Conservation (phyloP, 306 rosid genomes). For the Pterocarpus macrocarpus region DNA sequence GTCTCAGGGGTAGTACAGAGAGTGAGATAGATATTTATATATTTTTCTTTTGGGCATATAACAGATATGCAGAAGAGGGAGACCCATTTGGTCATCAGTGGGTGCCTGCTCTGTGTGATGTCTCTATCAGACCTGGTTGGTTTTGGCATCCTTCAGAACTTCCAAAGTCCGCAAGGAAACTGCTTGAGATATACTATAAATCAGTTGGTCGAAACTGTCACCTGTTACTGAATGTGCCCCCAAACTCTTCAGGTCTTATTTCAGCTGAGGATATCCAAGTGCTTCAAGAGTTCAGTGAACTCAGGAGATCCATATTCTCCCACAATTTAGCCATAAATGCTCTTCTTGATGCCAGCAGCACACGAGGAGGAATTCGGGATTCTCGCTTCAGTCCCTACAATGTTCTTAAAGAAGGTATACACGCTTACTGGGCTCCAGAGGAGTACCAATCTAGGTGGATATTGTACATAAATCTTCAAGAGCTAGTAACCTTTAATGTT, state of each 20-base stretch:
- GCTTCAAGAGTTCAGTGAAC: conserved; percentile 76
- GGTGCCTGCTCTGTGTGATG: conserved; percentile 90
- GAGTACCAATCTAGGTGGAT: conserved; percentile 67
- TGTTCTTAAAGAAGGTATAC: conserved; percentile 71
- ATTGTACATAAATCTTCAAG: conserved; percentile 66
- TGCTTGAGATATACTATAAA: conserved; percentile 87
- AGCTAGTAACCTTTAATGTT: conserved; percentile 73
- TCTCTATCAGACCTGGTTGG: conserved; percentile 92
- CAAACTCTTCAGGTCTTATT: conserved; percentile 91
- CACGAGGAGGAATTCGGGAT: conserved; percentile 63
- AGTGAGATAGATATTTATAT: conserved; percentile 21
- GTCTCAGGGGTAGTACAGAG: not conserved
- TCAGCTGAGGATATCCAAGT: conserved; percentile 83
- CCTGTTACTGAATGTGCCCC: conserved; percentile 84
- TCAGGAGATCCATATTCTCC: conserved; percentile 76
- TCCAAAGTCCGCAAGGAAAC: conserved; percentile 80
- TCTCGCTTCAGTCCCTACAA: conserved; percentile 68
- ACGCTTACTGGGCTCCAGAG: conserved; percentile 87
- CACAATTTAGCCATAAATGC: conserved; percentile 70
- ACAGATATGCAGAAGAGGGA: conserved; percentile 73
- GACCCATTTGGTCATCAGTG: conserved; percentile 83
- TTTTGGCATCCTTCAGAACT: conserved; percentile 88
- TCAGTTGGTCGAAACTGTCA: conserved; percentile 85
- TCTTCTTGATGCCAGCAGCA: conserved; percentile 67
- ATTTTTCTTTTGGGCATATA: conserved; percentile 29